Base-by-base conservation (phyloP, 2,329 filamentous ascomycete genomes). In the Pseudogymnoascus sp. region DNA sequence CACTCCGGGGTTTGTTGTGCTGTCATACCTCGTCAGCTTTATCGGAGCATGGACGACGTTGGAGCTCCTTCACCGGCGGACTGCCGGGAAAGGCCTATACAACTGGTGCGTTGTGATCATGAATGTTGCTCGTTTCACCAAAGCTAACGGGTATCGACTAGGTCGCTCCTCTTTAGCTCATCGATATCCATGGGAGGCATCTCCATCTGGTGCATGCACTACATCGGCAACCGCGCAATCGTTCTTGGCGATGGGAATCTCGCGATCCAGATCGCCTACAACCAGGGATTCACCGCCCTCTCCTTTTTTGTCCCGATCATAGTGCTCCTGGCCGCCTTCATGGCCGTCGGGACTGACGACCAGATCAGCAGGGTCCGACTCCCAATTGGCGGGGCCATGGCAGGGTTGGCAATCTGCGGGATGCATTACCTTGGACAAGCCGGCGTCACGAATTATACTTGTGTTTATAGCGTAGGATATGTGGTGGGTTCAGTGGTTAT, bases 371-470 rank as follows among this genome's bases (percentile, higher is more conserved):
- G 82, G 74, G 74, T 80, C 73, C 81, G 86, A 47, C 79, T 89
- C 9, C 70, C 80, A 6, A 69, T 83, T 4, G 87, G 88, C 7
- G 90, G 90, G 6, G 70, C 84, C 1, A 78, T 92, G 43, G 87
- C 88, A 1, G 91, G 91, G 12, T 78, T 85, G 4, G 86, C 89
- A 20, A 86, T 94, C 58, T 90, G 88, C 63, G 88, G 87, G 33
- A 94, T 95, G 90, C 89, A 95, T 72, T 95, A 94, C 69, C 78
- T 93, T 16, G 90, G 90, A n/a, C 92, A 95, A 70, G 83, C 88
- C 33, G 90, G 90, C 35, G 91, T 93, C 64, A 79, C 80, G 28
- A 93, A 95, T 71, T 96, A 94, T 70, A 74, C 71, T 3, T 86
- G 89, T 67, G 74, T 78, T 9, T 92, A 92, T 67, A 84, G 85